Base-by-base conservation (phyloP, 176 grass and related monocot genomes). In the Oryza glumipatula region DNA sequence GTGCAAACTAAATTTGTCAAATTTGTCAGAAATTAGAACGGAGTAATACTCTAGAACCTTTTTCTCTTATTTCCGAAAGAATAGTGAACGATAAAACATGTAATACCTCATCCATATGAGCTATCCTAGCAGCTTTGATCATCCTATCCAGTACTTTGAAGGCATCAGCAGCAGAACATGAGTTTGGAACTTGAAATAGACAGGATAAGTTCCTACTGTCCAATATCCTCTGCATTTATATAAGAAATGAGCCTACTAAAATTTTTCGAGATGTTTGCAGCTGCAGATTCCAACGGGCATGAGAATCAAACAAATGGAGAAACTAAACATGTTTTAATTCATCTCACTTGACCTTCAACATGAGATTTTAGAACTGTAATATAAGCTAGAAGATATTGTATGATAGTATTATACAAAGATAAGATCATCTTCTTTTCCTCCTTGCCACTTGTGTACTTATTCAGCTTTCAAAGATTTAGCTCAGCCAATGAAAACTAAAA, bases 31-130 rank as follows among this genome's bases (percentile, higher is more conserved):
- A 70, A 61, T 65, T 28, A 87, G 73, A 75, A 49, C 1, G 35
- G 71, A 79, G 44, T 41, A 54, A 54, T 73, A 14, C 4, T 67
- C 16, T 3, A 88, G 33, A 79, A 35, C 15, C 9, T 80, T 75
- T 70, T 61, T 46, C 2, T 49, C 19, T 54, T 64, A 41, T 21
- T 4, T 76, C 49, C 65, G 3, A n/a, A 66, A 51, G 26, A 45
- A 64, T 51, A 74, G 78, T 79, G 22, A 79, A 41, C 0, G 56
- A 60, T 32, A 60, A 14, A 66, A 79, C 24, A 66, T 48, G n/a
- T 45, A 86, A 38, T 91, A 98, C 95, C 95, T 95, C 91, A 73
- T 95, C 85, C 89, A 98, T 86, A 46, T 88, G 56, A 51, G 84
- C 12, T 72, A 93, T 23, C 65, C 93, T 93, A 44, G 95, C 56